phyloP scores from a whole-genome alignment of 2,329 filamentous ascomycete species.

The Ophiostoma ulmi region DNA sequence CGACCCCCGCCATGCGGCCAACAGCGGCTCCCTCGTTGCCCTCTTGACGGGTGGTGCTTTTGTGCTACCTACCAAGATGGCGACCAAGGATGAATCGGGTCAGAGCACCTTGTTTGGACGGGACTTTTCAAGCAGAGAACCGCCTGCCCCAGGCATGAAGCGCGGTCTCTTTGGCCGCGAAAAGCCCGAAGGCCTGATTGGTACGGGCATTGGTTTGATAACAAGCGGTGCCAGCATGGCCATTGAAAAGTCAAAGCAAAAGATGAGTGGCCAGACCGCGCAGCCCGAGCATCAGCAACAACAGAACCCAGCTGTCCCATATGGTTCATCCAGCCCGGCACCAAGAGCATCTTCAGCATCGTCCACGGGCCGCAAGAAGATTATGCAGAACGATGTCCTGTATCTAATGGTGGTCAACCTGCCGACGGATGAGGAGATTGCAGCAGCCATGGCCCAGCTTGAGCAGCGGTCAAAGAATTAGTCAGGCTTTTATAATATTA shows the following conservation, averaged over 20 bases:
- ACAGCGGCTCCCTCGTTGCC: constrained; percentile 43
- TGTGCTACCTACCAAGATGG: not conserved
- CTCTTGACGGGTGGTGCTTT: constrained; percentile 29
- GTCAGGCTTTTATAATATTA: not conserved
- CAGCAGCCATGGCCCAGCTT: not conserved
- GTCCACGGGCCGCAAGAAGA: not conserved
- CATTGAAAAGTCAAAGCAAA: not conserved
- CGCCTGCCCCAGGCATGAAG: not conserved
- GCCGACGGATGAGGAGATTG: not conserved
- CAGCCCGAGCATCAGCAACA: not conserved
- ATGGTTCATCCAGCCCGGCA: not conserved
- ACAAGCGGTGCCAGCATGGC: not conserved
- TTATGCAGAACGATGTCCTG: not conserved
- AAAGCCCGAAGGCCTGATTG: not conserved
- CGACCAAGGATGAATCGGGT: not conserved
- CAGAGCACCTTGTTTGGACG: not conserved
- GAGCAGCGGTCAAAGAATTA: not conserved
- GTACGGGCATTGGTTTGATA: not conserved
- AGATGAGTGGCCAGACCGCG: not conserved
- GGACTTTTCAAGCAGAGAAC: not conserved
- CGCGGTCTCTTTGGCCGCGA: not conserved
- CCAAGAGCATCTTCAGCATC: not conserved
- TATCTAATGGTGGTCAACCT: constrained; percentile 1
- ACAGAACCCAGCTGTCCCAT: not conserved
- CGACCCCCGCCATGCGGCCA: constrained; percentile 49